A percentile compares a stretch with the other conserved stretches of the same genome.
Conservation (phyloP, 163 green algal species). For the Chlamydomonas reinhardtii region DNA sequence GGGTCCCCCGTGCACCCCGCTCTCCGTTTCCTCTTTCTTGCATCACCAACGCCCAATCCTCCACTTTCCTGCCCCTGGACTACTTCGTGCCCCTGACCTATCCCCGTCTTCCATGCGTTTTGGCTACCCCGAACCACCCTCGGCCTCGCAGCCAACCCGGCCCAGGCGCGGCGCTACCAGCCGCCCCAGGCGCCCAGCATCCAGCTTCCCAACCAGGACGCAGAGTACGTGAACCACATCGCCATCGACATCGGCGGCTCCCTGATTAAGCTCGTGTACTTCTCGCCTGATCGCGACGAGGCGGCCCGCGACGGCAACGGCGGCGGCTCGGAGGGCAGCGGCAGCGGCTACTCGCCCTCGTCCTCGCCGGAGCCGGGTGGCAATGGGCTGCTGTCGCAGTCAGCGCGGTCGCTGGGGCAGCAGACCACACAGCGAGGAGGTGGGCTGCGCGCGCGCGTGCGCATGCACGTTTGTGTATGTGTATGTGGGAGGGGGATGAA, state of each 20-base stretch:
- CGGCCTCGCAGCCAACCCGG: too few species aligned
- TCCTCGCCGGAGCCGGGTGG: neutral
- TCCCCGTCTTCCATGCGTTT: too few species aligned
- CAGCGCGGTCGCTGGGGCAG: neutral
- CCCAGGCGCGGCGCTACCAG: constrained; percentile 2
- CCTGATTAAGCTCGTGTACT: constrained; percentile 99
- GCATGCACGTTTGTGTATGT: too few species aligned
- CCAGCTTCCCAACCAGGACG: constrained; percentile 88
- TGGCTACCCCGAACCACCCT: too few species aligned
- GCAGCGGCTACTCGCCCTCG: neutral
- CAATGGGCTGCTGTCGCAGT: neutral
- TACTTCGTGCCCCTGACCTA: too few species aligned
- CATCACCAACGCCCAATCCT: too few species aligned
- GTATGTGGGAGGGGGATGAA: too few species aligned
- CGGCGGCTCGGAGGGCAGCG: neutral
- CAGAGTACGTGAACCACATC: constrained; percentile 91
- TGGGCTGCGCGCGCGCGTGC: neutral
- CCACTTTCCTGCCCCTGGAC: too few species aligned
- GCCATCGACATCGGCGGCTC: constrained; percentile 96
- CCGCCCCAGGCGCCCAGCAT: constrained; percentile 82
- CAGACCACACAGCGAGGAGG: constrained; percentile 12
- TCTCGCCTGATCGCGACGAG: constrained; percentile 69
- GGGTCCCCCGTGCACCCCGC: too few species aligned
- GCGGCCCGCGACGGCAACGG: neutral
- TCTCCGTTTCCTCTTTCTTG: too few species aligned